phyloP scores from a whole-genome alignment of 2,329 filamentous ascomycete species.

The Trichoderma citrinoviride region DNA sequence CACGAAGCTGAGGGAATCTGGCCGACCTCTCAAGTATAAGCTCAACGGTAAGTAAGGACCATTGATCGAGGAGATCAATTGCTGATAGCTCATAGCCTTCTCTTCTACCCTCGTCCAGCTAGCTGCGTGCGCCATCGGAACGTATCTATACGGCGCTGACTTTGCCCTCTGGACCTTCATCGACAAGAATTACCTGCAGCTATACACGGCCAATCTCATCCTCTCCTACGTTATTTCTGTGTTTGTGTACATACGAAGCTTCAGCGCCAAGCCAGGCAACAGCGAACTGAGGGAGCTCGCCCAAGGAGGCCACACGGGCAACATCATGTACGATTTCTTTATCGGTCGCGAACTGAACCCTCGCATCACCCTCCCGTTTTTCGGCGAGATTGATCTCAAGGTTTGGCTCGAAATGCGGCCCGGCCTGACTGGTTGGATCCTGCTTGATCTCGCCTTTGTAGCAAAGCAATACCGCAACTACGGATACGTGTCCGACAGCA shows the following conservation, averaged over 20 bases:
- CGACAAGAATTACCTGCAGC: constrained; percentile 79
- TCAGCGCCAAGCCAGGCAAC: constrained; percentile 71
- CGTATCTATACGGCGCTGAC: constrained; percentile 68
- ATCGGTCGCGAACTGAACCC: constrained; percentile 95
- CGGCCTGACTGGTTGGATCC: constrained; percentile 79
- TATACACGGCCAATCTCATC: constrained; percentile 77
- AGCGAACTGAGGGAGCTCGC: constrained; percentile 71
- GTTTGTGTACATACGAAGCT: constrained; percentile 75
- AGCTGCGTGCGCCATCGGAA: constrained; percentile 65
- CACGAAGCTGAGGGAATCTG: constrained; percentile 59
- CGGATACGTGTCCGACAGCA: constrained; percentile 78
- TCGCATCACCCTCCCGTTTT: constrained; percentile 68
- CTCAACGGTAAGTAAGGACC: constrained; percentile 57
- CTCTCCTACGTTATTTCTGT: constrained; percentile 68
- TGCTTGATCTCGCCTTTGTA: constrained; percentile 77
- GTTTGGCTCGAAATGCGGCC: constrained; percentile 82
- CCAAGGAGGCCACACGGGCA: constrained; percentile 73
- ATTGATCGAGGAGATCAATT: background rate
- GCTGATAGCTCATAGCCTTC: constrained; percentile 56
- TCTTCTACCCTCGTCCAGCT: constrained; percentile 68
- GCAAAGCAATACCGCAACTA: constrained; percentile 82
- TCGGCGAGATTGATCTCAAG: constrained; percentile 86
- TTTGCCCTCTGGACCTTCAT: constrained; percentile 89
- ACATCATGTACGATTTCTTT: constrained; percentile 87
- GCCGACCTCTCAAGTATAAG: constrained; percentile 72